phyloP scores from a whole-genome alignment of 176 grass and related monocot genomes.

The Cocos nucifera region DNA sequence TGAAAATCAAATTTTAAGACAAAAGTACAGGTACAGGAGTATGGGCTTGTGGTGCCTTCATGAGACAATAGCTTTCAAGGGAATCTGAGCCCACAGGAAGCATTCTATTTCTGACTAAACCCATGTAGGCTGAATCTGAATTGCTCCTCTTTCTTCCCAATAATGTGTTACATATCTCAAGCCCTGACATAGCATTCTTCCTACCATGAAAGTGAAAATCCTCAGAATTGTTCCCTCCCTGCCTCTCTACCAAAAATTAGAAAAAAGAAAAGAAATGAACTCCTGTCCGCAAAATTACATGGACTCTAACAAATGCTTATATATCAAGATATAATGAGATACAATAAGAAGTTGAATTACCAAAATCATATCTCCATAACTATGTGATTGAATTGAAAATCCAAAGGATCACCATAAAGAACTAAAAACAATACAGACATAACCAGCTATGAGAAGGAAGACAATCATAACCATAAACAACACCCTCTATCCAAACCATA shows the following conservation, averaged over 20 bases:
- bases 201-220: constrained; percentile 29
- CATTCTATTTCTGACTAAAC: constrained; percentile 5
- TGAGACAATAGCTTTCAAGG: constrained; percentile 2
- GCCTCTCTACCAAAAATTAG: constrained; percentile 17
- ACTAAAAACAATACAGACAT: too few relatives aligned
- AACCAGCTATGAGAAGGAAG: too few relatives aligned
- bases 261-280: constrained; percentile 11
- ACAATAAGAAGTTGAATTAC: too few relatives aligned
- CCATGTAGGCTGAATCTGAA: constrained; percentile 5
- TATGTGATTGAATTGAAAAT: too few relatives aligned
- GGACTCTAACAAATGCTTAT: too few relatives aligned
- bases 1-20: too few relatives aligned
- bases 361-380: too few relatives aligned
- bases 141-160: constrained; percentile 15
- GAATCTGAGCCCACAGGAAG: constrained; percentile 6
- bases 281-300: background rate
- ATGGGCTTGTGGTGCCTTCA: background rate
- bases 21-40: too few relatives aligned
- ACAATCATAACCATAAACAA: too few relatives aligned
- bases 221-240: constrained; percentile 19
- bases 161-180: background rate
- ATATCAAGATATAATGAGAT: too few relatives aligned
- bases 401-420: too few relatives aligned
- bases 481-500: too few relatives aligned
- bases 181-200: constrained; percentile 8